These are phyloP conservation scores for Salvia sclarea DNA, from an alignment of 305 asterid species.

Conservation along the genomic window DNA sequence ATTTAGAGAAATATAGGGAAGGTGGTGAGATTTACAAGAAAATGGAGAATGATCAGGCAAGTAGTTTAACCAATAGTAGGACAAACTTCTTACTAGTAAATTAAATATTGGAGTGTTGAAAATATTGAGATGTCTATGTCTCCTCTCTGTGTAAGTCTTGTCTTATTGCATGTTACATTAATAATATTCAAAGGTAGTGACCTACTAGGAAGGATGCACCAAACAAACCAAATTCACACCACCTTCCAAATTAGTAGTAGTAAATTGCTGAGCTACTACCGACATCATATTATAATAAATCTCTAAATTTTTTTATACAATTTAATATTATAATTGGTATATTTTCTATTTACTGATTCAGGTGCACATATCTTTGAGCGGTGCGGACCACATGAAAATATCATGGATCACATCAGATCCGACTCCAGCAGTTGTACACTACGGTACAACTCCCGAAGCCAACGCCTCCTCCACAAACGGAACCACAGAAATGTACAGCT, in stretches of 20 bases:
- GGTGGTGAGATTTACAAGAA: neutral
- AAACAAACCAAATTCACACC: neutral
- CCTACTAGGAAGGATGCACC: conserved; percentile 18
- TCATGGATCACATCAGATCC: conserved; percentile 64
- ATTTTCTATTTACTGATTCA: neutral
- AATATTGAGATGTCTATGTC: neutral
- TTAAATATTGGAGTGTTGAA: too few species aligned
- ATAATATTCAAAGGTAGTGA: conserved; percentile 10
- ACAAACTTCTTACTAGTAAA: too few species aligned
- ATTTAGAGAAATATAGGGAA: neutral
- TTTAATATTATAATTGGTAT: too few species aligned
- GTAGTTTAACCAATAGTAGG: neutral
- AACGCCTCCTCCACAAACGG: conserved; percentile 51
- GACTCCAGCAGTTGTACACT: conserved; percentile 55
- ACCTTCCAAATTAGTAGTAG: neutral
- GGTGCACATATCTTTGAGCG: conserved; percentile 65
- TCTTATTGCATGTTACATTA: neutral
- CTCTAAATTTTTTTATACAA: too few species aligned
- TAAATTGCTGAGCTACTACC: neutral
- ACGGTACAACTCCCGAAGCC: conserved; percentile 55
- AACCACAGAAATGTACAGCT: conserved; percentile 37
- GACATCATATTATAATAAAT: too few species aligned
- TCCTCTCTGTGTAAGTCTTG: neutral
- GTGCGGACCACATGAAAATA: conserved; percentile 58
- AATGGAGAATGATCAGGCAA: neutral